These are phyloP conservation scores for Wickerhamiella dianesei DNA, from an alignment of 805 yeast species.

Conservation along the genomic window DNA sequence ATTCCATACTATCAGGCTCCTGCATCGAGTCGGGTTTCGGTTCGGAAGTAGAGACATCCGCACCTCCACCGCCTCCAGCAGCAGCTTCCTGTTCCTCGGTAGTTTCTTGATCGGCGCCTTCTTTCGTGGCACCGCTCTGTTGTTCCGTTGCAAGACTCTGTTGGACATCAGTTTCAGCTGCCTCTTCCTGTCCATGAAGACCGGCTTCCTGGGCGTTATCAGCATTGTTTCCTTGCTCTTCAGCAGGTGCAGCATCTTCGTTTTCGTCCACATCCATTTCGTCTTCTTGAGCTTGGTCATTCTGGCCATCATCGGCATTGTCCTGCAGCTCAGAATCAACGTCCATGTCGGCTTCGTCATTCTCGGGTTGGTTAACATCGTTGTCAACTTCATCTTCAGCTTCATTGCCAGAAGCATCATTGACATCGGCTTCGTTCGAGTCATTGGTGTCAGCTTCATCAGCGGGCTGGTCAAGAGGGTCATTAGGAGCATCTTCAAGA, in stretches of 20 bases:
- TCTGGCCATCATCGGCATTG: constrained; percentile 20
- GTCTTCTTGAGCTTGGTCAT: constrained; percentile 22
- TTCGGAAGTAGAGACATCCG: constrained; percentile 32
- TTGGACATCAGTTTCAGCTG: constrained; percentile 32
- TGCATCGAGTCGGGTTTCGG: constrained; percentile 44
- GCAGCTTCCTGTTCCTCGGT: constrained; percentile 26
- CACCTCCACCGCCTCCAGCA: constrained; percentile 42
- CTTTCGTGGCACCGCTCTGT: constrained; percentile 37
- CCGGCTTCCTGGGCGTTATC: constrained; percentile 33
- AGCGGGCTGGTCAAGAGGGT: constrained; percentile 8
- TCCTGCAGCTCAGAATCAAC: constrained; percentile 21
- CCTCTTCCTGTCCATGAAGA: constrained; percentile 62
- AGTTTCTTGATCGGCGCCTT: constrained; percentile 42
- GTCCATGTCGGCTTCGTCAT: constrained; percentile 16
- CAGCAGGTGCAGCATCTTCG: constrained; percentile 23
- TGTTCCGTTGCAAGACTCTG: constrained; percentile 19
- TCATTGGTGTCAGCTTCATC: constrained; percentile 8
- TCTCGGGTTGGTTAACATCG: constrained; percentile 22
- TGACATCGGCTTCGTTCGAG: constrained; percentile 19
- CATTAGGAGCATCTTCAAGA: constrained; percentile 16
- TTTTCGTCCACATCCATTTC: constrained; percentile 27
- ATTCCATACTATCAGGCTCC: constrained; percentile 18
- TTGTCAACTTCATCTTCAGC: constrained; percentile 24
- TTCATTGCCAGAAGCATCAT: constrained; percentile 25
- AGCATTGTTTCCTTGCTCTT: constrained; percentile 26